Conservation (phyloP, 1,139 yeast genomes). For the Maudiozyma humilis region DNA sequence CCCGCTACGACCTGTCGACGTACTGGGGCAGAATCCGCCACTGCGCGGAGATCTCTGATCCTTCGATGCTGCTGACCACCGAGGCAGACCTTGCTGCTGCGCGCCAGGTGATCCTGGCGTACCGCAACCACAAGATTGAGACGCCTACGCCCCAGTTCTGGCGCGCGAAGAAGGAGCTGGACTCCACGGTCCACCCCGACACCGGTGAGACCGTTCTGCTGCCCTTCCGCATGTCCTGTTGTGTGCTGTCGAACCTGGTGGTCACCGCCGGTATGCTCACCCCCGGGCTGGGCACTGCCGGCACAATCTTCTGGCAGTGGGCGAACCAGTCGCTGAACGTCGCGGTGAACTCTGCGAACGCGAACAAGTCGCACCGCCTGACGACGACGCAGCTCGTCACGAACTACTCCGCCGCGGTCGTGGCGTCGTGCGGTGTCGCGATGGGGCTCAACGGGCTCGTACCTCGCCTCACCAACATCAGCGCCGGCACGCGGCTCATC, state of each 20-base stretch:
- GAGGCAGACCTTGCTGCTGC: conserved; percentile 56
- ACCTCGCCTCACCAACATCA: conserved; percentile 61
- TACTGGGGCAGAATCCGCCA: conserved; percentile 93
- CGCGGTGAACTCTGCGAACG: conserved; percentile 92
- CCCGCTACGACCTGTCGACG: conserved; percentile 67
- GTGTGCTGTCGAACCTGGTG: conserved; percentile 84
- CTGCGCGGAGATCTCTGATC: conserved; percentile 88
- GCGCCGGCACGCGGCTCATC: conserved; percentile 61
- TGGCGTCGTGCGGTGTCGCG: conserved; percentile 93
- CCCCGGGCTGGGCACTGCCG: conserved; percentile 81
- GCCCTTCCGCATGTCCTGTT: conserved; percentile 95
- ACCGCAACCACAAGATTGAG: conserved; percentile 55
- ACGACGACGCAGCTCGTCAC: conserved; percentile 66
- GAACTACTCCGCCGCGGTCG: conserved; percentile 80
- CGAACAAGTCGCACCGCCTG: conserved; percentile 89
- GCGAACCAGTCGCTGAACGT: conserved; percentile 94
- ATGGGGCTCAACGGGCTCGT: conserved; percentile 83
- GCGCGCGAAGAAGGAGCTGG: conserved; percentile 79
- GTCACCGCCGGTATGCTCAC: conserved; percentile 97
- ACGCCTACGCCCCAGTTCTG: conserved; percentile 74
- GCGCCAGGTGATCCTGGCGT: conserved; percentile 57
- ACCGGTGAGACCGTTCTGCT: conserved; percentile 86
- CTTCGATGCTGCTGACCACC: conserved; percentile 76
- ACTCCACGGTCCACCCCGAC: conserved; percentile 88
- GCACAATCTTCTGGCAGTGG: conserved; percentile 94